Evolutionary conservation across 352 stramenopile genomes (phyloP).

Genomic region (Phytophthora ramorum): DNA sequence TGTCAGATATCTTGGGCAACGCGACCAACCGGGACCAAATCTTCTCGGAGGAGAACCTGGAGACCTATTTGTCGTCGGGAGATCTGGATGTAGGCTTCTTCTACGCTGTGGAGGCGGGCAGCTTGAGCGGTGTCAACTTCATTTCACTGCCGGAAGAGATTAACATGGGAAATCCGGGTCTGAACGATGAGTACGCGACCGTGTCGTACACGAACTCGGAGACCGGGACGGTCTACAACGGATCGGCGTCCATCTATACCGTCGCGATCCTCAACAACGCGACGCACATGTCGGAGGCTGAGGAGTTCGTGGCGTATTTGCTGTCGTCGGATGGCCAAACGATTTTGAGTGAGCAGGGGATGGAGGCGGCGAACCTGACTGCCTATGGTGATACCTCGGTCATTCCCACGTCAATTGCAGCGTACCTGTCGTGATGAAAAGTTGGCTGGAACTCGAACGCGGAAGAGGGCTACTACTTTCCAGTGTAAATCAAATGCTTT

Average conservation of each 20-base stretch:
- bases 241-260: slow-evolving; percentile 44
- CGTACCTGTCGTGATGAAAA: slow-evolving; percentile 34
- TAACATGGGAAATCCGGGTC: slow-evolving; percentile 35
- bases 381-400: slow-evolving; percentile 33
- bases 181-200: slow-evolving; percentile 36
- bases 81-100: slow-evolving; percentile 45
- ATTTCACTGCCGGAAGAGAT: slow-evolving; percentile 39
- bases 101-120: slow-evolving; percentile 37
- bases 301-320: slow-evolving; percentile 39
- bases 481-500: slow-evolving; percentile 4
- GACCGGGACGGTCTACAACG: slow-evolving; percentile 41
- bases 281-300: slow-evolving; percentile 40
- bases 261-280: slow-evolving; percentile 41
- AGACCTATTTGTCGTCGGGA: slow-evolving; percentile 35
- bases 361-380: slow-evolving; percentile 37
- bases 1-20: slow-evolving; percentile 33
- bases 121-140: slow-evolving; percentile 35
- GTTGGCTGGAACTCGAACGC: neutral
- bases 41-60: slow-evolving; percentile 43
- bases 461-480: neutral
- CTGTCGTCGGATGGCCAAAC: slow-evolving; percentile 34
- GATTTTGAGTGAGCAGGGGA: slow-evolving; percentile 35
- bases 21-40: slow-evolving; percentile 43
- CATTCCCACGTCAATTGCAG: slow-evolving; percentile 27
- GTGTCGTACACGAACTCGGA: slow-evolving; percentile 45